phyloP scores from a whole-genome alignment of 371 early-diverging fungal genomes.

The Mortierella sp. region DNA sequence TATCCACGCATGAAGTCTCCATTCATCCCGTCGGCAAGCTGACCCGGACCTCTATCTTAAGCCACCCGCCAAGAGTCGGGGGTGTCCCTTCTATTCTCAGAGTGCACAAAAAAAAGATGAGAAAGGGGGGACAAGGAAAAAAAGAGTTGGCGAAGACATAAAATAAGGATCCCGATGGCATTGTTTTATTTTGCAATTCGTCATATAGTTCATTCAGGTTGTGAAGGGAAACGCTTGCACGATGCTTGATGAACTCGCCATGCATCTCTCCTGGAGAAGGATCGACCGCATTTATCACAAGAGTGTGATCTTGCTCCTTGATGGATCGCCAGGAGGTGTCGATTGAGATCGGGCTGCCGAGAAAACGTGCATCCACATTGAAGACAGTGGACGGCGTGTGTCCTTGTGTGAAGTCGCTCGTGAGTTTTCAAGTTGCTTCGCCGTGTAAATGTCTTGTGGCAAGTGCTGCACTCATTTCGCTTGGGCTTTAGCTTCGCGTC shows the following conservation, averaged over 20 bases:
- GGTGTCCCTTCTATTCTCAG: too few species aligned
- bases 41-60: neutral
- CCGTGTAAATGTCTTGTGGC: neutral
- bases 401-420: neutral
- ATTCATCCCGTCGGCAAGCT: too few species aligned
- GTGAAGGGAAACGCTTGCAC: neutral
- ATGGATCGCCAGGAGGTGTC: constrained; percentile 9
- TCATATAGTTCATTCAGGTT: neutral
- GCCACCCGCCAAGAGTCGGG: constrained; percentile 6
- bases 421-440: neutral
- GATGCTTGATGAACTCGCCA: neutral
- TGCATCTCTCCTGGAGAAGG: neutral
- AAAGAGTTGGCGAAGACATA: neutral
- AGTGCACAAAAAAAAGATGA: neutral
- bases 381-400: neutral
- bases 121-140: neutral
- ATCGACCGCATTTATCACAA: neutral
- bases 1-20: too few species aligned
- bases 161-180: neutral
- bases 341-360: constrained; percentile 5
- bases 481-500: neutral
- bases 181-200: neutral
- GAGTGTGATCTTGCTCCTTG: neutral
- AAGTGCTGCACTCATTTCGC: neutral
- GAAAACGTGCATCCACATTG: neutral